Base-by-base conservation (phyloP, 805 yeast genomes). In the Candida caryicola region DNA sequence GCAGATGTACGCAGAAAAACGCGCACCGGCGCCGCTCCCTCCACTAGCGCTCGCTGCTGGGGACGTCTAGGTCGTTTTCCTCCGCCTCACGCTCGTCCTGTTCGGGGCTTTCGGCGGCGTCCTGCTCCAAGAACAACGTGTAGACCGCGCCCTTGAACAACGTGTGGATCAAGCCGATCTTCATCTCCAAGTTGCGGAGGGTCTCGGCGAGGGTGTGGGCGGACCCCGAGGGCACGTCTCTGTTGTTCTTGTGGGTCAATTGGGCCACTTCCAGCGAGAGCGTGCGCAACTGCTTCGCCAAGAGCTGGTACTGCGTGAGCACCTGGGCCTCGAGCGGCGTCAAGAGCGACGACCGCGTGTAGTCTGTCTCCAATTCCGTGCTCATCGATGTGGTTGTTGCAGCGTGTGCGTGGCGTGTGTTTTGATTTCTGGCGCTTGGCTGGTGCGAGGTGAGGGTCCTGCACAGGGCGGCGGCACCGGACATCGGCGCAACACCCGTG, bases 141-240 rank as follows among this genome's bases (percentile, higher is more conserved):
- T 83, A 83, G 3, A 83, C 86, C 3, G 88, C 82, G 4, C 85
- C 82, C 46, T 81, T 79, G 58, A 83, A 73, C 30, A 81, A 56
- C 1, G 88, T 82, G 35, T 79, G 79, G 3, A 83, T 82, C 36
- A 82, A 58, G 1, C 82, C 81, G 9, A 79, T 66, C 46, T 81
- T 81, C 44, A 76, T 68, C 49, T 83, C 90, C 36, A 83, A 68
- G 17, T 68, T 74, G 19, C 87, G 66, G 46, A 82, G 56, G 44
- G 76, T 75, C 25, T 74, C 77, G 18, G 64, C 45, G 29, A 71
- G 47, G 16, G 55, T 54, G 36, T 59, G 60, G 4, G 68, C 64
- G 9, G 57, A 33, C 31, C 58, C 44, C 15, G 38, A 39, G 25
- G 32, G 37, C 21, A 31, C 31, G 17, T 28, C 33, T 23, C 21